Base-by-base conservation (phyloP, 352 stramenopile genomes). In the Pythium pyrilobum region DNA sequence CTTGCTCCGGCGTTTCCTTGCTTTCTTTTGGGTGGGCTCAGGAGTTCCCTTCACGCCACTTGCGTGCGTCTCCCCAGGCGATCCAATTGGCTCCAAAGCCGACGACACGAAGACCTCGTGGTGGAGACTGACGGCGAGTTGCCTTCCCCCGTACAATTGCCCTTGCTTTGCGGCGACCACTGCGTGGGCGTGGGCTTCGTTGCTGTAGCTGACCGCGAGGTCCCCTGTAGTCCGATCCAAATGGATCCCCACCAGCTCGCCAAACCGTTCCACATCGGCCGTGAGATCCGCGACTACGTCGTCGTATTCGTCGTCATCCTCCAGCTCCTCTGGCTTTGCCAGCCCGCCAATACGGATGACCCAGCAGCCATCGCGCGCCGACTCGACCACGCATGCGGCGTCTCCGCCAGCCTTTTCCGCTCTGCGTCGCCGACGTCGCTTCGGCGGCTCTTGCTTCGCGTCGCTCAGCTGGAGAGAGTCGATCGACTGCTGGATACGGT, bases 281-380 rank as follows among this genome's bases (percentile, higher is more conserved):
- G 43, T 36, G 20, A 76, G 43, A 53, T 81, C 69, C 6, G 63
- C 52, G 16, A 67, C 20, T 0, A 74, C 39, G 52, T 81, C 73
- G 13, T 28, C 49, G 12, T 57, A 67, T 54, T 85, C 71, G 29
- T 85, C 71, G 3, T 65, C 52, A 12, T 81, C 65, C 9, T 72
- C 57, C 2, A 85, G 15, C 20, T 85, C 74, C 25, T 63, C 62
- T 0, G 46, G 21, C 2, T 44, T 53, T 8, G 68, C 13, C 34
- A 80, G 55, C 0, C 62, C 62, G 9, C 42, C 24, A 18, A 67
- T 43, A 8, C 50, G 8, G 23, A 56, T 47, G 20, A 13, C 31
- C 8, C 13, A 36, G 8, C 13, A n/a, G n/a, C n/a, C n/a, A n/a
- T n/a, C n/a, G n/a, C n/a, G n/a, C n/a, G n/a, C n/a, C n/a, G n/a